A percentile compares a stretch with the other conserved stretches of the same genome.
Conservation (phyloP, 2,329 filamentous ascomycete species). For the Shiraia sp. region DNA sequence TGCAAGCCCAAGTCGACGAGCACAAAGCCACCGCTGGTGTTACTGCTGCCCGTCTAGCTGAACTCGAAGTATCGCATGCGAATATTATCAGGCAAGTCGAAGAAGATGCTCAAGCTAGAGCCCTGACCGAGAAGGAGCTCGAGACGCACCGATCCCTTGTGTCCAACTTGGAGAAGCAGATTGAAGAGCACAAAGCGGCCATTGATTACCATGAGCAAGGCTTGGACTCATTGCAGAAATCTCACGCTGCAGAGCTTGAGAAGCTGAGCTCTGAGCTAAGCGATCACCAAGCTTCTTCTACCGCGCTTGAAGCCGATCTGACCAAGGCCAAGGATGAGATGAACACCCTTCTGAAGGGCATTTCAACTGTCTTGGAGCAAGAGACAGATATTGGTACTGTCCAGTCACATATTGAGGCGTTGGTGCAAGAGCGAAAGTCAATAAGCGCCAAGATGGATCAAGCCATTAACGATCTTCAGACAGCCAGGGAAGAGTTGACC, state of each 20-base stretch:
- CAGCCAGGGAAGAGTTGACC: constrained; percentile 48
- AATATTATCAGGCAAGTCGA: constrained; percentile 70
- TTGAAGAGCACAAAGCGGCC: constrained; percentile 59
- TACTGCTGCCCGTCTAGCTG: constrained; percentile 70
- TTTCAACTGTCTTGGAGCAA: constrained; percentile 65
- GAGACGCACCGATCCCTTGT: constrained; percentile 56
- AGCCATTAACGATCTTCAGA: constrained; percentile 48
- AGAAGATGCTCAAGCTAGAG: constrained; percentile 64
- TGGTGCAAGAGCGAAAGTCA: constrained; percentile 52
- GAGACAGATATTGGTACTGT: constrained; percentile 54
- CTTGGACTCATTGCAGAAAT: constrained; percentile 57
- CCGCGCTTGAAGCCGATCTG: constrained; percentile 61
- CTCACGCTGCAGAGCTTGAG: constrained; percentile 60
- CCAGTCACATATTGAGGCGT: constrained; percentile 47
- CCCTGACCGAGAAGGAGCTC: constrained; percentile 58
- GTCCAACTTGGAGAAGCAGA: constrained; percentile 59
- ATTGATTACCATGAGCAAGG: constrained; percentile 59
- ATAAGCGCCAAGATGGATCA: constrained; percentile 48
- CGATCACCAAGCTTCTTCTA: constrained; percentile 34
- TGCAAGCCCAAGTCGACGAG: constrained; percentile 78
- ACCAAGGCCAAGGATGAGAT: constrained; percentile 62
- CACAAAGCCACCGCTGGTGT: constrained; percentile 74
- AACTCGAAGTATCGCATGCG: constrained; percentile 73
- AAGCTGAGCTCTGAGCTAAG: constrained; percentile 41
- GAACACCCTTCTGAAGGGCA: constrained; percentile 65